Percentiles rank a stretch among this genome's conserved stretches.
Evolutionary conservation across 495 filamentous ascomycete species (phyloP).

Genomic region (Lindgomyces ingoldianus): DNA sequence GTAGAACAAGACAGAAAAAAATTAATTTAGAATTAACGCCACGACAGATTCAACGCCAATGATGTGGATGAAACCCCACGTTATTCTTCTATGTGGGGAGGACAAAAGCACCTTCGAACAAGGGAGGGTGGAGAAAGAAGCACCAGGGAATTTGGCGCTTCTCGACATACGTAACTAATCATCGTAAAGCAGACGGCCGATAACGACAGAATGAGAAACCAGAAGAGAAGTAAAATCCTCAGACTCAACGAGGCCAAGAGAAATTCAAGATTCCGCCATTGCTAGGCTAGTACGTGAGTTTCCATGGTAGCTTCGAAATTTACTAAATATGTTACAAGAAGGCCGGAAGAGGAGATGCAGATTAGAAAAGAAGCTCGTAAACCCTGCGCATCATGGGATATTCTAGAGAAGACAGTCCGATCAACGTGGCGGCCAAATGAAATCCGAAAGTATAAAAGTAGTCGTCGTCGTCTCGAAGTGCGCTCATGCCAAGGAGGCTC

Average conservation of each 20-base stretch:
- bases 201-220: no score
- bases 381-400: conserved; percentile 14
- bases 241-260: no score
- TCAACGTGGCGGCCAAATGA: conserved; percentile 6
- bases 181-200: no score
- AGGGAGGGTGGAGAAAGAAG: no score
- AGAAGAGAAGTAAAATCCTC: no score
- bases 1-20: neutral
- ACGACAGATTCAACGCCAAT: neutral
- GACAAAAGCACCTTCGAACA: no score
- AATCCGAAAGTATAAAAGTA: conserved; percentile 10
- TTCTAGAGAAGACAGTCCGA: conserved; percentile 2
- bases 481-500: conserved; percentile 2
- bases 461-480: neutral
- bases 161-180: no score
- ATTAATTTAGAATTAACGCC: neutral
- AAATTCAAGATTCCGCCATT: no score
- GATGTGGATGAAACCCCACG: neutral
- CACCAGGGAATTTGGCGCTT: no score
- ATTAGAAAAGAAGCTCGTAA: conserved; percentile 2
- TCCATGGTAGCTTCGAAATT: neutral
- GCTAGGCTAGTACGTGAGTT: neutral
- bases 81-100: no score
- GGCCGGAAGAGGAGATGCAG: conserved; percentile 3
- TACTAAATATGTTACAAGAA: conserved; percentile 16